These are phyloP conservation scores for Pseudoscleropodium purum DNA, from an alignment of 225 moss, liverwort and hornwort species.

Conservation along the genomic window DNA sequence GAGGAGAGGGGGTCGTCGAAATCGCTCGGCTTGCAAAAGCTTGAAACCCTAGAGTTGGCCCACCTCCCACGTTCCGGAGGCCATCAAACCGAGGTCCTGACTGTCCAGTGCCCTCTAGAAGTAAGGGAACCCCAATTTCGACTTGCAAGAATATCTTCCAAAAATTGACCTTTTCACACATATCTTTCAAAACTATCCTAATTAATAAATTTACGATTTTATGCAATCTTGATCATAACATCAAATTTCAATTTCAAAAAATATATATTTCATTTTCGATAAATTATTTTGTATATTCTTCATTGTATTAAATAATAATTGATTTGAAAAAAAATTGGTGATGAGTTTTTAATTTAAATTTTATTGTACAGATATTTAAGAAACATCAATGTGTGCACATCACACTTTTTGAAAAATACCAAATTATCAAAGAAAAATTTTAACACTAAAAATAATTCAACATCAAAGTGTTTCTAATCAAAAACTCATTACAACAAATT, in stretches of 20 bases:
- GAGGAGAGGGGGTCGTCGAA: neutral
- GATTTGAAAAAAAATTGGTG: neutral
- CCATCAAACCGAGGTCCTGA: neutral
- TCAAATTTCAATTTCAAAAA: neutral
- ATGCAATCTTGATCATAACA: neutral
- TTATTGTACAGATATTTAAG: neutral
- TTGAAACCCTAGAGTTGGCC: constrained; percentile 3
- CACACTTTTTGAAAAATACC: neutral
- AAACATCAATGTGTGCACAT: neutral
- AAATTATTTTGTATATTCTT: neutral
- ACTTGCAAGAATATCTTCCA: neutral
- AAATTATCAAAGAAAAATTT: neutral
- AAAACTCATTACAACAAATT: neutral
- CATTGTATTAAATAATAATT: neutral
- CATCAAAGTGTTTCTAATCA: neutral
- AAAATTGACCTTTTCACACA: too few species aligned
- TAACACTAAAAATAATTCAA: neutral
- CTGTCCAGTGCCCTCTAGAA: neutral
- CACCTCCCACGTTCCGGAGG: neutral
- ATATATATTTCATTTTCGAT: neutral
- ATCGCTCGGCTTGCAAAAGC: neutral
- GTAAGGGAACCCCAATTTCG: neutral
- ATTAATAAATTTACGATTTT: too few species aligned
- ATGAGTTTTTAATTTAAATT: neutral
- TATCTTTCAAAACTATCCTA: neutral